Evolutionary conservation across 1,284 basidiomycete genomes (phyloP), one percentile per base, ranked within the genome.

Genomic region (Melampsora larici-populina): DNA sequence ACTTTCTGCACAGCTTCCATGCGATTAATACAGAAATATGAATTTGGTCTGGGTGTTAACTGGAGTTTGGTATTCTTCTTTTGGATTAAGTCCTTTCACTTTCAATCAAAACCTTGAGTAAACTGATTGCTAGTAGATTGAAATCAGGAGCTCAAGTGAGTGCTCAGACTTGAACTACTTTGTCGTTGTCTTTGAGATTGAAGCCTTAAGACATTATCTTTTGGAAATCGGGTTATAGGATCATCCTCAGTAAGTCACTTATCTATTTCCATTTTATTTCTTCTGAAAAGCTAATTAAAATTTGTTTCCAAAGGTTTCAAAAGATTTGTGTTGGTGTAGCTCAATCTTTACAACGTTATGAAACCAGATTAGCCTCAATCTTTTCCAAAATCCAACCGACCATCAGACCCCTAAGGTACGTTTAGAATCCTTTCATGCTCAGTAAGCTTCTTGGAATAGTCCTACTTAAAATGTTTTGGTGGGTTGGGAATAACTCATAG

Each of bases 281-380:
- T 4, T 4, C 43, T 58, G 24, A 26, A 40, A 4, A 18, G n/a
- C 60, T 9, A 0, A 29, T 36, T 36, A 36, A 36, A 9, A 36
- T 18, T 21, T 26, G 5, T 21, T 55, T 26, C 13, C 3, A 26
- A 31, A 72, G 70, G 48, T 74, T 74, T 29, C 71, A 62, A 29
- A 65, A 40, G 3, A 48, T 74, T 15, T 74, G 71, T 48, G 71
- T 74, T 15, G 71, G 63, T 29, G 33, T 74, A 21, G 71, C 71
- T 21, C 71, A 74, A 66, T 74, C 71, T 6, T 48, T 74, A 11
- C 71, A 74, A 51, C 71, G 71, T 21, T 74, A 74, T 63, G 71
- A 74, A 58, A 74, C 63, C 51, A 55, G 71, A 13, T 24, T 74
- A 31, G 63, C 71, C 9, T 21, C 62, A 17, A 65, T 74, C 26